Percentiles rank a stretch among this genome's conserved stretches.
phyloP scores from a whole-genome alignment of 768 basidiomycete genomes.

The Kwoniella botswanensis region DNA sequence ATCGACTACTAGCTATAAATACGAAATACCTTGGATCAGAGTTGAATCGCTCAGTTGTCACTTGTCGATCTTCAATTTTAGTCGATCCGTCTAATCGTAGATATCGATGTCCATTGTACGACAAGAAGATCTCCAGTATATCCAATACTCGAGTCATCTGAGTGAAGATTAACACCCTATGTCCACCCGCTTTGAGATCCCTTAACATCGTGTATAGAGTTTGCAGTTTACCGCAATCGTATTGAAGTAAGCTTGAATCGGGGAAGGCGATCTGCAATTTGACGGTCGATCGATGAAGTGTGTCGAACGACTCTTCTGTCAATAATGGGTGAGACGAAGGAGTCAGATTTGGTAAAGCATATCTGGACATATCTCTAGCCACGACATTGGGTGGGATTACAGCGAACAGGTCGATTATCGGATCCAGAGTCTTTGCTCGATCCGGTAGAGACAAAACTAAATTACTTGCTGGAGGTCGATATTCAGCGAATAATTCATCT shows the following conservation, averaged over 20 bases:
- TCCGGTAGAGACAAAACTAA: constrained; percentile 70
- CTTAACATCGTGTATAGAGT: constrained; percentile 77
- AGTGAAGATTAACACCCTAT: constrained; percentile 91
- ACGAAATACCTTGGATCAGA: constrained; percentile 59
- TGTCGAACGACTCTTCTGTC: constrained; percentile 66
- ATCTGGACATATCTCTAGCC: constrained; percentile 71
- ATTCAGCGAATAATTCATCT: constrained; percentile 34
- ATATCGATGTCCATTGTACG: constrained; percentile 90
- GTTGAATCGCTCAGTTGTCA: constrained; percentile 62
- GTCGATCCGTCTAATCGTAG: constrained; percentile 93
- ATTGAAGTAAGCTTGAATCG: constrained; percentile 83
- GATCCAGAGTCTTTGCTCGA: constrained; percentile 66
- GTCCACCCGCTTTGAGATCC: constrained; percentile 82
- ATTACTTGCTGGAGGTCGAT: constrained; percentile 58
- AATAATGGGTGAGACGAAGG: constrained; percentile 50
- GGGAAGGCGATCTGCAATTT: constrained; percentile 94
- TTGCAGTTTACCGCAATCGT: constrained; percentile 95
- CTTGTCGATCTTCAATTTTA: constrained; percentile 83
- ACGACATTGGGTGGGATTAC: constrained; percentile 81
- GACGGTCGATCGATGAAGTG: constrained; percentile 73
- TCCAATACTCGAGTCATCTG: constrained; percentile 96
- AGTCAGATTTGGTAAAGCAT: constrained; percentile 65
- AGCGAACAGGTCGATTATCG: constrained; percentile 71
- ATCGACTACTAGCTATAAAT: constrained; percentile 61
- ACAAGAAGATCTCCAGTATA: constrained; percentile 90